Evolutionary conservation across 805 yeast genomes (phyloP).

Genomic region (Candida loeiensis): DNA sequence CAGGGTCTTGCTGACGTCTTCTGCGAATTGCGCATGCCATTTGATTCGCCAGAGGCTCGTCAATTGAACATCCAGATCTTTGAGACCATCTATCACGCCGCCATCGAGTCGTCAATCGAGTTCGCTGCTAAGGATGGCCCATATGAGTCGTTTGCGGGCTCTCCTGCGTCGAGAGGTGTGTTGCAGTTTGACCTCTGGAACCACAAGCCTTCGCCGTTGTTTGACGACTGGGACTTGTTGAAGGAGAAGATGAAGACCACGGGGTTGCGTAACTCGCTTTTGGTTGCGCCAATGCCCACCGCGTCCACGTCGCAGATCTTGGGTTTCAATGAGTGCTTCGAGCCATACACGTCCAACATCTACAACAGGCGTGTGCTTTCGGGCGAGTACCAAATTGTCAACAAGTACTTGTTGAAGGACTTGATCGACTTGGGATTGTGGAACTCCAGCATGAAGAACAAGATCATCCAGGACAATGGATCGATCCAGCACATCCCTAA

Average conservation of each 20-base stretch:
- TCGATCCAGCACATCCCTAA: slow-evolving; percentile 54
- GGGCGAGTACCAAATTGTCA: slow-evolving; percentile 63
- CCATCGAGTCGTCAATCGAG: slow-evolving; percentile 55
- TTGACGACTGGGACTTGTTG: slow-evolving; percentile 55
- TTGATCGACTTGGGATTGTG: slow-evolving; percentile 57
- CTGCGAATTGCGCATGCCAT: slow-evolving; percentile 53
- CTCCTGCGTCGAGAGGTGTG: slow-evolving; percentile 57
- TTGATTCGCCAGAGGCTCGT: slow-evolving; percentile 55
- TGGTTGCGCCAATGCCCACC: slow-evolving; percentile 66
- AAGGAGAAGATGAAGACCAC: slow-evolving; percentile 45
- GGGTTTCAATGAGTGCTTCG: slow-evolving; percentile 61
- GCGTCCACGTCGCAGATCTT: slow-evolving; percentile 64
- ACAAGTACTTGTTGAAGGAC: slow-evolving; percentile 55
- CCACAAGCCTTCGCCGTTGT: slow-evolving; percentile 53
- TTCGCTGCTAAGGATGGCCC: slow-evolving; percentile 50
- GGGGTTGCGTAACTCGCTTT: slow-evolving; percentile 56
- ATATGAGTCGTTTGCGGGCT: slow-evolving; percentile 50
- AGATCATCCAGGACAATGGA: slow-evolving; percentile 54
- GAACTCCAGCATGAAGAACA: slow-evolving; percentile 56
- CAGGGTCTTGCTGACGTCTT: slow-evolving; percentile 62
- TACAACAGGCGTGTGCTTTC: slow-evolving; percentile 61
- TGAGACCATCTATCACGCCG: slow-evolving; percentile 60
- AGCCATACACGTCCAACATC: slow-evolving; percentile 60
- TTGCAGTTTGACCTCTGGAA: slow-evolving; percentile 59
- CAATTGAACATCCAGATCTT: slow-evolving; percentile 56